phyloP scores from a whole-genome alignment of 495 filamentous ascomycete species.

The Neurospora pannonica region DNA sequence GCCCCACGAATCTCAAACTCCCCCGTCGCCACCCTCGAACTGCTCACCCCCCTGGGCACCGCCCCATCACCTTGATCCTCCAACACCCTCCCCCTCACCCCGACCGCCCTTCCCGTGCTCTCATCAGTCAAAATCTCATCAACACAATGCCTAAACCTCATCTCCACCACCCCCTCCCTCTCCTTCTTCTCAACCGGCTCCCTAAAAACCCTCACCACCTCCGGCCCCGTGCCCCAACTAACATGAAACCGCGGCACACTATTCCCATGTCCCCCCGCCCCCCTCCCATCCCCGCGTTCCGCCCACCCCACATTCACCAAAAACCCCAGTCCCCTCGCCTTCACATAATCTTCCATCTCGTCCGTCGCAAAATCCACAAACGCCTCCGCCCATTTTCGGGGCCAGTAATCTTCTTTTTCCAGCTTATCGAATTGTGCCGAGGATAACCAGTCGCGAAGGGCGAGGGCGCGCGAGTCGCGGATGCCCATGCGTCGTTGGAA shows the following conservation, averaged over 20 bases:
- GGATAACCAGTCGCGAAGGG: conserved; percentile 41
- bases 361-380: conserved; percentile 43
- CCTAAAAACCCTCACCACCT: conserved; percentile 39
- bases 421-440: conserved; percentile 39
- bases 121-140: conserved; percentile 40
- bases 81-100: conserved; percentile 37
- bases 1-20: conserved; percentile 36
- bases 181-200: conserved; percentile 38
- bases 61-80: conserved; percentile 33
- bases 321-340: conserved; percentile 34
- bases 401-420: conserved; percentile 38
- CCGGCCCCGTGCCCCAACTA: conserved; percentile 44
- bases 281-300: conserved; percentile 37
- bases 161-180: conserved; percentile 37
- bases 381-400: conserved; percentile 42
- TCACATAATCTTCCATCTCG: conserved; percentile 41
- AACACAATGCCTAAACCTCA: conserved; percentile 38
- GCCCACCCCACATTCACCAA: conserved; percentile 40
- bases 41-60: conserved; percentile 33
- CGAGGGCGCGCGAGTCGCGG: conserved; percentile 37
- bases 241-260: conserved; percentile 43
- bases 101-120: conserved; percentile 29
- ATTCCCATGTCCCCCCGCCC: conserved; percentile 42
- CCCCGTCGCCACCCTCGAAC: conserved; percentile 26
- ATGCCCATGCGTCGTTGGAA: conserved; percentile 42